Evolutionary conservation across 129 eudicot species (phyloP).

Genomic region (Silybum marianum): DNA sequence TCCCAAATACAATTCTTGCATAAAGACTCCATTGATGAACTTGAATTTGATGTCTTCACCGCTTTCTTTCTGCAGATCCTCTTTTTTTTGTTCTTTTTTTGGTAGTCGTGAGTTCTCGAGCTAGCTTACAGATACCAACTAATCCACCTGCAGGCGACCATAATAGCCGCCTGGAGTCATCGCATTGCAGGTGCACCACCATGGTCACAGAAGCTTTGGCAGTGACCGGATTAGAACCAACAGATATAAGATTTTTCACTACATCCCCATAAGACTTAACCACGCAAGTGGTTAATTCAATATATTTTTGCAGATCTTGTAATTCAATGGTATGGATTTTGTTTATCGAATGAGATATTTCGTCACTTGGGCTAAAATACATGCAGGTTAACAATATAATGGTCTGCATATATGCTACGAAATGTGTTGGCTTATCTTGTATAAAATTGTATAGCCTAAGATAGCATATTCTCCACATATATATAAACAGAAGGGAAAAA

Average conservation of each 20-base stretch:
- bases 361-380: neutral
- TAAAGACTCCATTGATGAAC: neutral
- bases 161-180: too few species aligned
- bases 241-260: too few species aligned
- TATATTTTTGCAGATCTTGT: constrained; percentile 16
- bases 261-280: too few species aligned
- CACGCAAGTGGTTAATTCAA: too few species aligned
- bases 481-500: neutral
- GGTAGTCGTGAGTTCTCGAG: too few species aligned
- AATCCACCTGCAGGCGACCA: too few species aligned
- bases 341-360: neutral
- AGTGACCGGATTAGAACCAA: too few species aligned
- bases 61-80: neutral
- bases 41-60: neutral
- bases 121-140: too few species aligned
- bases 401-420: neutral
- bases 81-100: too few species aligned
- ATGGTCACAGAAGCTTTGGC: too few species aligned
- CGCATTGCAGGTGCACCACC: too few species aligned
- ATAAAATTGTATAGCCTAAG: neutral
- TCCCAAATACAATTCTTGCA: neutral
- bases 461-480: neutral
- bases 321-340: neutral
- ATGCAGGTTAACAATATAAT: neutral
- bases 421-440: neutral